These are phyloP conservation scores for Tolypocladium tundrense DNA, from an alignment of 2,329 filamentous ascomycete genomes.

Conservation along the genomic window DNA sequence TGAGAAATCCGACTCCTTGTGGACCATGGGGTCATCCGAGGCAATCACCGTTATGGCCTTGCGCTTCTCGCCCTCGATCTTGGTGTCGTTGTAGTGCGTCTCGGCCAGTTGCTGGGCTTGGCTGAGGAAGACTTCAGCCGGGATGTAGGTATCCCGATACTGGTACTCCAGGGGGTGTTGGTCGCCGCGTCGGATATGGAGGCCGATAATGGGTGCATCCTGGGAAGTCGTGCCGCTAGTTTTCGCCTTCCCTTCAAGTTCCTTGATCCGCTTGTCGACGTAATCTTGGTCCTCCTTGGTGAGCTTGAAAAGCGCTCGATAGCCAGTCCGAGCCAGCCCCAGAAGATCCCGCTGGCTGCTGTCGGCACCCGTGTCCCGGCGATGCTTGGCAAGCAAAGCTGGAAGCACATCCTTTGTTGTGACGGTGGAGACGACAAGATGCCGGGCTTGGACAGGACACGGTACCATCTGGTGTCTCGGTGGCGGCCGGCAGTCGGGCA, in stretches of 20 bases:
- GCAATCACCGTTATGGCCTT: constrained; percentile 53
- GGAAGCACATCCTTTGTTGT: constrained; percentile 58
- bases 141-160: constrained; percentile 69
- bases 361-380: constrained; percentile 12
- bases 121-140: constrained; percentile 56
- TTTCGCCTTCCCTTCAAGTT: constrained; percentile 39
- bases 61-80: constrained; percentile 22
- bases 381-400: constrained; percentile 29
- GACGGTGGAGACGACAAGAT: constrained; percentile 62
- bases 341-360: constrained; percentile 45
- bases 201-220: constrained; percentile 40
- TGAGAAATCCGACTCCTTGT: constrained; percentile 53
- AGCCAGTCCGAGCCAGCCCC: constrained; percentile 57
- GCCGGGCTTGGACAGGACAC: constrained; percentile 65
- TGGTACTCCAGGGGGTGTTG: constrained; percentile 67
- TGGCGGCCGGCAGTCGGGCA: constrained; percentile 58
- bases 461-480: constrained; percentile 68
- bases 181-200: constrained; percentile 76
- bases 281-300: constrained; percentile 55
- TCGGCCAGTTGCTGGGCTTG: constrained; percentile 47
- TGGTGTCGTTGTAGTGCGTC: constrained; percentile 32
- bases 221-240: constrained; percentile 30
- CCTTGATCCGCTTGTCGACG: constrained; percentile 45
- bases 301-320: constrained; percentile 64
- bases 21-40: constrained; percentile 72